Base-by-base conservation (phyloP, 441 rosid genomes). In the Jatropha podagrica region DNA sequence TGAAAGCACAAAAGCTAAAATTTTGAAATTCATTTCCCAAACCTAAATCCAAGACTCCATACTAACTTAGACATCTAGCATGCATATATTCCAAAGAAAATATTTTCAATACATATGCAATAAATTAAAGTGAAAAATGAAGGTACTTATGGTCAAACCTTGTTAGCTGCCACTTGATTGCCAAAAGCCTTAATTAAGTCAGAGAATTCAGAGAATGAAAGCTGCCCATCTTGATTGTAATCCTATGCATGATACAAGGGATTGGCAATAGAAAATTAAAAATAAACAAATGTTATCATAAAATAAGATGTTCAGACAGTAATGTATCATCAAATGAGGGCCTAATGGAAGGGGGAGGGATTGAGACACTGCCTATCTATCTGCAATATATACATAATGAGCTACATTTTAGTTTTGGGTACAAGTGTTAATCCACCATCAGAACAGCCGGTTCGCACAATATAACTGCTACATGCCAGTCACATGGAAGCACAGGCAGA, bases 181-280 rank as follows among this genome's bases (percentile, higher is more conserved):
- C 99, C 99, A 81, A 93, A 95, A 69, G 94, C 98, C 82, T 81
- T 78, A 20, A 95, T 86, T 67, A 95, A 82, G 84, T 87, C 90
- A 20, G 91, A 88, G 80, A 95, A 92, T 86, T 95, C 99, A 0
- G 92, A 80, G 79, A 90, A 85, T 37, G 99, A 90, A 71, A 95
- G 95, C 69, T 79, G 80, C 67, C 98, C 99, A 89, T 95, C 98
- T 81, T 84, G 89, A 81, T 95, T 78, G 76, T 86, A 87, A 81
- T 95, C 98, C 98, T 95, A 86, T 5, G 40, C 70, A 42, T 54
- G 59, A 63, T 58, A 54, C 54, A 78, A 58, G 15, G 58, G 61
- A 48, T 72, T 42, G 18, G 58, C 76, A 51, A 38, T 49, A 74
- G 58, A 75, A 67, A 17, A 58, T 40, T 65, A 44, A 65, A 65